phyloP scores from a whole-genome alignment of 177 flowering plant species.

The Tripterygium wilfordii region DNA sequence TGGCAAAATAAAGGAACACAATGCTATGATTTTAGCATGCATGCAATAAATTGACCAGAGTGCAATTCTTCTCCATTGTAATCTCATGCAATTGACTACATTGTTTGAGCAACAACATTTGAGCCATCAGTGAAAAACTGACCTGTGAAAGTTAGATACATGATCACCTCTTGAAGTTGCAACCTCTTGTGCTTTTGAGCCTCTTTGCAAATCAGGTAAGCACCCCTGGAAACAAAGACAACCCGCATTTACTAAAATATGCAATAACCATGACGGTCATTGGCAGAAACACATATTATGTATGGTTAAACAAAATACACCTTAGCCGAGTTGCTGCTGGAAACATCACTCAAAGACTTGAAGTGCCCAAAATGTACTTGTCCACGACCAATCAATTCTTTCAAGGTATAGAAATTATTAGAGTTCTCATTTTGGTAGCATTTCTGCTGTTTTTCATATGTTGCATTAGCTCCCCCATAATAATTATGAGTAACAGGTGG shows the following conservation, averaged over 20 bases:
- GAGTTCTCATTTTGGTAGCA: conserved; percentile 24
- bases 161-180: conserved; percentile 15
- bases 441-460: conserved; percentile 22
- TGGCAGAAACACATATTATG: neutral
- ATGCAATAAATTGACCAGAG: too few species aligned
- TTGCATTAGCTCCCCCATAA: conserved; percentile 23
- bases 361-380: conserved; percentile 16
- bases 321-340: conserved; percentile 22
- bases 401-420: conserved; percentile 29
- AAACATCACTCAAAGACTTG: conserved; percentile 10
- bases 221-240: conserved; percentile 14
- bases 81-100: conserved; percentile 16
- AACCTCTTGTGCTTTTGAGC: conserved; percentile 18
- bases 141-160: too few species aligned
- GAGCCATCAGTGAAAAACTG: conserved; percentile 10
- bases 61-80: conserved; percentile 1
- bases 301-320: conserved; percentile 5
- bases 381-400: conserved; percentile 11
- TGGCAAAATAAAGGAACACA: too few species aligned
- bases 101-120: conserved; percentile 16
- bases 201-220: conserved; percentile 16
- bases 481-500: conserved; percentile 18
- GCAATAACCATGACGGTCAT: too few species aligned
- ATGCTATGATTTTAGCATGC: too few species aligned
- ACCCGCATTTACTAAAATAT: too few species aligned